phyloP scores from a whole-genome alignment of 768 basidiomycete species.

The Suillus subalutaceus region DNA sequence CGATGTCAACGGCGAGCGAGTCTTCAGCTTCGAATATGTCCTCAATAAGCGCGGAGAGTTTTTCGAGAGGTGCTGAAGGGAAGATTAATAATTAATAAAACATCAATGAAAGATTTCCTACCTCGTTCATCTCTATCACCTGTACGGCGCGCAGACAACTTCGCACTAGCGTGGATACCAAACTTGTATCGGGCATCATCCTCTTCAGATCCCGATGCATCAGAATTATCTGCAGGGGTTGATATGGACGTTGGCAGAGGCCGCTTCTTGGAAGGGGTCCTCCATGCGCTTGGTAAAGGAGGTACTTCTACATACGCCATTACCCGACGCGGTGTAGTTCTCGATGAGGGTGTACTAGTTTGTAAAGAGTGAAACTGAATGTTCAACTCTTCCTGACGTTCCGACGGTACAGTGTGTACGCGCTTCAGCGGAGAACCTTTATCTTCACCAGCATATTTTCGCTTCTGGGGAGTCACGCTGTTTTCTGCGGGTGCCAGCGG shows the following conservation, averaged over 20 bases:
- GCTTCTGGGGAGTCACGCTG: constrained; percentile 65
- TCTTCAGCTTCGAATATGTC: constrained; percentile 88
- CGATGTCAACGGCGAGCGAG: constrained; percentile 57
- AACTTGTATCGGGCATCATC: constrained; percentile 33
- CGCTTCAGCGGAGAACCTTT: constrained; percentile 71
- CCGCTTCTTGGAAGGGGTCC: constrained; percentile 31
- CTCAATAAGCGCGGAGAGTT: constrained; percentile 73
- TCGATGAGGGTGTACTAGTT: constrained; percentile 23
- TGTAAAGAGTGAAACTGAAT: background rate
- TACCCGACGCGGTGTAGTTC: constrained; percentile 33
- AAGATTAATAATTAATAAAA: constrained; percentile 8
- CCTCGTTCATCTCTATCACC: constrained; percentile 81
- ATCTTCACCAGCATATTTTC: constrained; percentile 63
- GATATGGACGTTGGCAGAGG: constrained; percentile 36
- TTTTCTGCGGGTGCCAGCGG: constrained; percentile 23
- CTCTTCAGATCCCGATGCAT: constrained; percentile 38
- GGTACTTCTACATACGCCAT: constrained; percentile 38
- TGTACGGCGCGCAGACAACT: constrained; percentile 59
- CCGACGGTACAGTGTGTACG: constrained; percentile 28
- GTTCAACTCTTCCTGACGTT: background rate
- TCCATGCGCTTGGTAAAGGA: constrained; percentile 28
- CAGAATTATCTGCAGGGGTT: constrained; percentile 53
- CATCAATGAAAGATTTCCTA: constrained; percentile 29
- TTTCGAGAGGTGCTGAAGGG: constrained; percentile 66
- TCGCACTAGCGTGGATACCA: constrained; percentile 37